A percentile compares a stretch with the other conserved stretches of the same genome.
Conservation (phyloP, 2,329 filamentous ascomycete genomes). For the Calonectria henricotiae region DNA sequence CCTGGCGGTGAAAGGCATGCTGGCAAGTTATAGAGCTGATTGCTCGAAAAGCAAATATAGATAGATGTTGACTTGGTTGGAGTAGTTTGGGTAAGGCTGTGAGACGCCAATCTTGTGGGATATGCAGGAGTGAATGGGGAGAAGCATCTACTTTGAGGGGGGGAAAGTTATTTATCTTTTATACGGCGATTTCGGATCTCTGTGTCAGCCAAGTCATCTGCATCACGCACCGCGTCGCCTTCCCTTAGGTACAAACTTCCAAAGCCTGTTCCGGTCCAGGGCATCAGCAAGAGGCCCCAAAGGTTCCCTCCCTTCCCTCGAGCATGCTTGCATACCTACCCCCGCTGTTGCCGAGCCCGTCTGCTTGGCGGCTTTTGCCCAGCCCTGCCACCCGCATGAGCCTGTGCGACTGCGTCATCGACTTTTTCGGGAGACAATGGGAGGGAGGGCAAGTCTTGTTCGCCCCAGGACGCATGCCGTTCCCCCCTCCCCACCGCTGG, state of each 20-base stretch:
- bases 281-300: constrained; percentile 27
- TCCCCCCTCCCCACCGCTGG: constrained; percentile 1
- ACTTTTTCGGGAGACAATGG: constrained; percentile 41
- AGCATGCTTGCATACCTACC: constrained; percentile 28
- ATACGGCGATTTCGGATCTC: constrained; percentile 42
- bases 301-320: constrained; percentile 18
- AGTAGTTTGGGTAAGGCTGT: constrained; percentile 30
- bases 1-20: constrained; percentile 75
- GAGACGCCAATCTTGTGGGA: constrained; percentile 21
- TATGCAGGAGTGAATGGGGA: constrained; percentile 22
- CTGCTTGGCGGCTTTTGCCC: constrained; percentile 29
- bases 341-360: constrained; percentile 27
- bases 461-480: constrained; percentile 3
- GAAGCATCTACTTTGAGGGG: constrained; percentile 11
- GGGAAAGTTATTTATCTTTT: constrained; percentile 49
- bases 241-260: constrained; percentile 40
- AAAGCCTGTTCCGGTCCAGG: constrained; percentile 45
- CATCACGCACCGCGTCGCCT: constrained; percentile 35
- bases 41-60: constrained; percentile 40
- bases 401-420: constrained; percentile 57
- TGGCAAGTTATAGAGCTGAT: constrained; percentile 53
- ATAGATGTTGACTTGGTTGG: constrained; percentile 24
- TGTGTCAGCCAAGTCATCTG: constrained; percentile 42
- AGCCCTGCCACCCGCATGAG: constrained; percentile 45
- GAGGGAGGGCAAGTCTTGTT: constrained; percentile 19